phyloP scores from a whole-genome alignment of 352 stramenopile genomes.

The Pilasporangium apinafurcum region DNA sequence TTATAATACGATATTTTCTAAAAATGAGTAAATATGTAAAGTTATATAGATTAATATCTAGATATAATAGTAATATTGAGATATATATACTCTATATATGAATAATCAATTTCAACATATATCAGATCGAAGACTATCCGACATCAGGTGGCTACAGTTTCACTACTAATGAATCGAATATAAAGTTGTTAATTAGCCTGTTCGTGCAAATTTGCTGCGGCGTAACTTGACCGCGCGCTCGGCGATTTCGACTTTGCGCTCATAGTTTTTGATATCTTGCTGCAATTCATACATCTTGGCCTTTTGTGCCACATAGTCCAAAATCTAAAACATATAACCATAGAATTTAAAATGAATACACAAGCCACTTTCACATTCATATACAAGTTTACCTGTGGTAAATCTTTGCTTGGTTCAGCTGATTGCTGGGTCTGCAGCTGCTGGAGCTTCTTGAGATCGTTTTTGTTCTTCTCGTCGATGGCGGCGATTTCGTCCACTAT shows the following conservation, averaged over 20 bases:
- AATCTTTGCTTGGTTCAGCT: conserved; percentile 69
- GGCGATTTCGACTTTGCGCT: conserved; percentile 91
- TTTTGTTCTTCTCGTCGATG: conserved; percentile 70
- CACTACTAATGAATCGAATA: no score
- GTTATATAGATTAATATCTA: no score
- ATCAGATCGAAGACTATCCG: no score
- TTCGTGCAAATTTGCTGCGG: no score
- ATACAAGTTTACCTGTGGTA: conserved; percentile 54
- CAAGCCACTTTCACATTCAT: neutral
- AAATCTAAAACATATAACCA: conserved; percentile 24
- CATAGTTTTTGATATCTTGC: conserved; percentile 86
- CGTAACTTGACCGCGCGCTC: conserved; percentile 73
- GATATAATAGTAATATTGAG: no score
- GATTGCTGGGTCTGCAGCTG: conserved; percentile 58
- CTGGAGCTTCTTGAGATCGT: conserved; percentile 49
- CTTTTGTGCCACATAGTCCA: conserved; percentile 91
- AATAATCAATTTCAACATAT: no score
- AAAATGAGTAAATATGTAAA: no score
- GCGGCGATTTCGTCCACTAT: conserved; percentile 67
- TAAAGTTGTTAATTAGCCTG: no score
- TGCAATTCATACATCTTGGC: conserved; percentile 86
- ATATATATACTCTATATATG: no score
- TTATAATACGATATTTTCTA: no score
- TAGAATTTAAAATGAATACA: neutral
- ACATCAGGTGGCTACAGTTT: no score